phyloP scores from a whole-genome alignment of 805 yeast species.

The Cephaloascus albidus region DNA sequence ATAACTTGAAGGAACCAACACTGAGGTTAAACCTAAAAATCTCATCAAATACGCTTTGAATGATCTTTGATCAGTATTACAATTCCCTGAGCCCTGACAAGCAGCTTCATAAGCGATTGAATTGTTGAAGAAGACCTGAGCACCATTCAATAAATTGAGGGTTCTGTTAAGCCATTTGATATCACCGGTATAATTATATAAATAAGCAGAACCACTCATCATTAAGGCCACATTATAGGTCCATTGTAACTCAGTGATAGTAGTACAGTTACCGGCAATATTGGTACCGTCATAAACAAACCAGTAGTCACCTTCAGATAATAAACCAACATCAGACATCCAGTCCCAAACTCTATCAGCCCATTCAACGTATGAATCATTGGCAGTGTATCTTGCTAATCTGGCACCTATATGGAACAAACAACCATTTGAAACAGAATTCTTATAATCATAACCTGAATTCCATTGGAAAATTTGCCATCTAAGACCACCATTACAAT shows the following conservation, averaged over 20 bases:
- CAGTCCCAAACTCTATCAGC: slow-evolving; percentile 74
- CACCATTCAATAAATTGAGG: slow-evolving; percentile 42
- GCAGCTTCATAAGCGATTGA: slow-evolving; percentile 71
- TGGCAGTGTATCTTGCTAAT: slow-evolving; percentile 73
- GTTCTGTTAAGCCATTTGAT: slow-evolving; percentile 60
- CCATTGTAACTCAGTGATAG: slow-evolving; percentile 61
- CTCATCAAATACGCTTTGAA: slow-evolving; percentile 81
- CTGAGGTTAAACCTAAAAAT: slow-evolving; percentile 65
- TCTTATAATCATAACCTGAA: slow-evolving; percentile 88
- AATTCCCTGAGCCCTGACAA: slow-evolving; percentile 53
- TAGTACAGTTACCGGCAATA: slow-evolving; percentile 50
- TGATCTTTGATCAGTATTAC: slow-evolving; percentile 86
- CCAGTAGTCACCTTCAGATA: slow-evolving; percentile 34
- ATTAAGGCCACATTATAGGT: slow-evolving; percentile 78
- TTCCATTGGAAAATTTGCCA: slow-evolving; percentile 98
- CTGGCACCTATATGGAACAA: slow-evolving; percentile 83
- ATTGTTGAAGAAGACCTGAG: slow-evolving; percentile 45
- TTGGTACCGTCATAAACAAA: slow-evolving; percentile 72
- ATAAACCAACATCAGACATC: slow-evolving; percentile 47
- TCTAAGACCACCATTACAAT: slow-evolving; percentile 84
- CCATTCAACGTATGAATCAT: slow-evolving; percentile 65
- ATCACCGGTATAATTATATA: slow-evolving; percentile 66
- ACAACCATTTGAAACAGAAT: slow-evolving; percentile 85
- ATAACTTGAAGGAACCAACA: slow-evolving; percentile 53
- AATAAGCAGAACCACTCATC: slow-evolving; percentile 71